These are phyloP conservation scores for Isabelozyma rhagii DNA, from an alignment of 805 yeast genomes.

Conservation along the genomic window DNA sequence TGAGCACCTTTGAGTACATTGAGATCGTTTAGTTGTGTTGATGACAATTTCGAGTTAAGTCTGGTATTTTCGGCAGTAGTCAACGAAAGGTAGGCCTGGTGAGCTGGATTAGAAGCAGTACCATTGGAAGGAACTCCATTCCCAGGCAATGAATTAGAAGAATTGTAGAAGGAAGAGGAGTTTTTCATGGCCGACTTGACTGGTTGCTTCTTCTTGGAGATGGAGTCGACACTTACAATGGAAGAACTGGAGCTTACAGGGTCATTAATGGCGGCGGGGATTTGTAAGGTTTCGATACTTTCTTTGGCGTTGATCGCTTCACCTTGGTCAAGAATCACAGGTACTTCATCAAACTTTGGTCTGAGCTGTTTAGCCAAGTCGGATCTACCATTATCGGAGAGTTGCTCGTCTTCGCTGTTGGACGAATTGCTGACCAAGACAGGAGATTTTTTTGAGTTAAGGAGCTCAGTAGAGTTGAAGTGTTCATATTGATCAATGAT, in stretches of 20 bases:
- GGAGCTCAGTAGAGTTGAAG: conserved; percentile 18
- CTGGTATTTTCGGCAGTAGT: conserved; percentile 81
- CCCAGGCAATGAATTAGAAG: conserved; percentile 5
- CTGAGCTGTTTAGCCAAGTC: conserved; percentile 19
- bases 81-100: conserved; percentile 61
- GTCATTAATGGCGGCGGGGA: conserved; percentile 8
- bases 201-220: conserved; percentile 26
- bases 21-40: conserved; percentile 31
- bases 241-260: conserved; percentile 30
- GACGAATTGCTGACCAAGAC: conserved; percentile 3
- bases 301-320: not conserved
- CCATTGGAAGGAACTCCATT: conserved; percentile 3
- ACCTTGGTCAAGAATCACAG: conserved; percentile 20
- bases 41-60: conserved; percentile 58
- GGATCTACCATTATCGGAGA: conserved; percentile 12
- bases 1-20: conserved; percentile 2
- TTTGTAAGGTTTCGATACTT: conserved; percentile 8
- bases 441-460: conserved; percentile 4
- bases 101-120: conserved; percentile 41
- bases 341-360: conserved; percentile 30
- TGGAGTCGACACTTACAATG: conserved; percentile 23
- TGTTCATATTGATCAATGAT: conserved; percentile 17
- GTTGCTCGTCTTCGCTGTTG: conserved; percentile 10
- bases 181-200: conserved; percentile 53
- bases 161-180: conserved; percentile 20